These are phyloP conservation scores for Sergeia podlipaevii DNA, from an alignment of 208 protist species.

Conservation along the genomic window DNA sequence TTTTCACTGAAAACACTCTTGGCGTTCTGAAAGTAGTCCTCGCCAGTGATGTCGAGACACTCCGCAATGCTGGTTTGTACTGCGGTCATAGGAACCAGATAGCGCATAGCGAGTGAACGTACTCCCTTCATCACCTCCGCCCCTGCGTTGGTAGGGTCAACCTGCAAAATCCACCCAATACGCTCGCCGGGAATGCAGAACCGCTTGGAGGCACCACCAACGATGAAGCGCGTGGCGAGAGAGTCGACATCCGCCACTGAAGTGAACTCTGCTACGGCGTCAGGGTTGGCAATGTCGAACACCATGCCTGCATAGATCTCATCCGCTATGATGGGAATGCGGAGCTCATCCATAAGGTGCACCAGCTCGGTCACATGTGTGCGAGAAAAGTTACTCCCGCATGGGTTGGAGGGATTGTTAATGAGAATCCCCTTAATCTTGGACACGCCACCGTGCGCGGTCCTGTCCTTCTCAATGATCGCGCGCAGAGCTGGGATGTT, in stretches of 20 bases:
- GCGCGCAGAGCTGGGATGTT: conserved; percentile 61
- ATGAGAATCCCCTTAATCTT: conserved; percentile 83
- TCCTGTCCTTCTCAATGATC: conserved; percentile 42
- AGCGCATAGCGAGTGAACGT: conserved; percentile 18
- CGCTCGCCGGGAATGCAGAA: conserved; percentile 89
- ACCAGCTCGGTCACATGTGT: conserved; percentile 59
- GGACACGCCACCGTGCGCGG: background rate
- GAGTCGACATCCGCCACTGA: conserved; percentile 56
- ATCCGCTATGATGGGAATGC: conserved; percentile 85
- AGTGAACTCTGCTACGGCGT: conserved; percentile 21
- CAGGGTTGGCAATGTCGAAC: conserved; percentile 39
- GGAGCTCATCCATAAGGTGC: conserved; percentile 53
- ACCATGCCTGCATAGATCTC: conserved; percentile 92
- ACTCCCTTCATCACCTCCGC: conserved; percentile 15
- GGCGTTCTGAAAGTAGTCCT: conserved; percentile 37
- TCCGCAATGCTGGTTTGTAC: conserved; percentile 62
- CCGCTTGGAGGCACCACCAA: conserved; percentile 83
- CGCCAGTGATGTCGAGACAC: conserved; percentile 43
- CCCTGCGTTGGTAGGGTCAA: conserved; percentile 39
- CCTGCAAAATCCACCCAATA: conserved; percentile 71
- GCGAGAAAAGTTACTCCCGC: conserved; percentile 72
- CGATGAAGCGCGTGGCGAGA: conserved; percentile 51
- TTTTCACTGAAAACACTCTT: conserved; percentile 39
- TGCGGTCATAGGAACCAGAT: conserved; percentile 71
- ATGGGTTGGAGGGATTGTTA: conserved; percentile 93